Conservation (phyloP, 768 basidiomycete genomes). For the Tephrocybe sp. region DNA sequence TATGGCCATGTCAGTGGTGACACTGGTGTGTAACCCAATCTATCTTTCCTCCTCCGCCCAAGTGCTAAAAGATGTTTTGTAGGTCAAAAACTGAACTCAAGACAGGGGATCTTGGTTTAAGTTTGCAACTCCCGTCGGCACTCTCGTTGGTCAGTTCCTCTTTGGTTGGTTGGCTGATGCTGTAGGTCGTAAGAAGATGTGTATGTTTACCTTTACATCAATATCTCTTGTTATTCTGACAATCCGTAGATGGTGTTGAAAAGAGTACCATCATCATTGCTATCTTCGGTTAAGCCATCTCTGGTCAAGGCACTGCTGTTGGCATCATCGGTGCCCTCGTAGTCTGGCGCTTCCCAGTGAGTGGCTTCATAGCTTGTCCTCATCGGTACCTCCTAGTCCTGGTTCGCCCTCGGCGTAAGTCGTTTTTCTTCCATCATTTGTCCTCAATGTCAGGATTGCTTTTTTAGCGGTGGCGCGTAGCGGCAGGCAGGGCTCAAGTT, state of each 20-base stretch:
- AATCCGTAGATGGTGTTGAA: conserved; percentile 58
- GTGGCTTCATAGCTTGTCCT: conserved; percentile 39
- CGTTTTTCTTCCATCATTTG: background rate
- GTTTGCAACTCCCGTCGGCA: conserved; percentile 77
- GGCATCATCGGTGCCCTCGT: conserved; percentile 73
- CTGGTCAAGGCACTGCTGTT: conserved; percentile 63
- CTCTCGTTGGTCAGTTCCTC: conserved; percentile 67
- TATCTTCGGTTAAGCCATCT: conserved; percentile 76
- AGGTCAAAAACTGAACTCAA: conserved; percentile 40
- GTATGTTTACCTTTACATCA: conserved; percentile 34
- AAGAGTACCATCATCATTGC: conserved; percentile 79
- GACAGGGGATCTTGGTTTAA: conserved; percentile 79
- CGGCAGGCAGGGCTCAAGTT: too few relatives aligned
- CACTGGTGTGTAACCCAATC: conserved; percentile 15
- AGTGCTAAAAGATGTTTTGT: conserved; percentile 9
- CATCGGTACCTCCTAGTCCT: conserved; percentile 77
- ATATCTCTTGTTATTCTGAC: background rate
- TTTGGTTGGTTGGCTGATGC: conserved; percentile 81
- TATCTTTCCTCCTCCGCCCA: conserved; percentile 8
- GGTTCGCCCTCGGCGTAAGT: conserved; percentile 84
- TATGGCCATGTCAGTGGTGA: too few relatives aligned
- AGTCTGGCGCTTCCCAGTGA: conserved; percentile 76
- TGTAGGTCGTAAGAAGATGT: conserved; percentile 78
- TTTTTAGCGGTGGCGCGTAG: too few relatives aligned
- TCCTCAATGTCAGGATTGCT: background rate